A percentile compares a stretch with the other conserved stretches of the same genome.
Evolutionary conservation across 2,329 filamentous ascomycete genomes (phyloP).

Genomic region (Ceratocystis cacaofunesta): DNA sequence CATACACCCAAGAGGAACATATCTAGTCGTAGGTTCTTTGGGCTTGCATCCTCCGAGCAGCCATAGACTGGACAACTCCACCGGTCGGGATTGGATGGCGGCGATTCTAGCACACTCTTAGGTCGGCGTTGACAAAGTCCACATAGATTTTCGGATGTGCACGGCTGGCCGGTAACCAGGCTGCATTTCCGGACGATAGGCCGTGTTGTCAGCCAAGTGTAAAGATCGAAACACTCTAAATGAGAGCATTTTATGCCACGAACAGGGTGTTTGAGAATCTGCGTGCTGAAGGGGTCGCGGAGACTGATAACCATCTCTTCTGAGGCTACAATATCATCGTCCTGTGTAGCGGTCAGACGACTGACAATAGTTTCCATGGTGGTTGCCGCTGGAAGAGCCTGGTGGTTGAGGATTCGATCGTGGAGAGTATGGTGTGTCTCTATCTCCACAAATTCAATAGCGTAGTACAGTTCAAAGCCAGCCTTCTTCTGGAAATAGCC

Average conservation of each 20-base stretch:
- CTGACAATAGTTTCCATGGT: not conserved
- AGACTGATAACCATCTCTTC: slow-evolving; percentile 52
- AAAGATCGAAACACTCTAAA: slow-evolving; percentile 78
- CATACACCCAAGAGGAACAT: not conserved
- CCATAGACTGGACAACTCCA: slow-evolving; percentile 13
- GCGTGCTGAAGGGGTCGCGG: slow-evolving; percentile 50
- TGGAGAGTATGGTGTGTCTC: slow-evolving; percentile 32
- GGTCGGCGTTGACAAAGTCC: not conserved
- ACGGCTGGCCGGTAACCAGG: not conserved
- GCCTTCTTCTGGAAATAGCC: slow-evolving; percentile 24
- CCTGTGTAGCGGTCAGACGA: not conserved
- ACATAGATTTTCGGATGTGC: not conserved
- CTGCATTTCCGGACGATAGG: slow-evolving; percentile 30
- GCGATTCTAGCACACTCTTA: not conserved
- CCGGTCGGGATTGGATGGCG: not conserved
- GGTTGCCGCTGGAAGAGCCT: slow-evolving; percentile 26
- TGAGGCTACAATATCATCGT: slow-evolving; percentile 10
- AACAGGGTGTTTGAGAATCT: slow-evolving; percentile 55
- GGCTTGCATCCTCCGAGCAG: slow-evolving; percentile 9
- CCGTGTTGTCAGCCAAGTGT: slow-evolving; percentile 61
- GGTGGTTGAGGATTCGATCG: slow-evolving; percentile 25
- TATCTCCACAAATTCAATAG: slow-evolving; percentile 54
- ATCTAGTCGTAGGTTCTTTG: slow-evolving; percentile 1
- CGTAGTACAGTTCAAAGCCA: slow-evolving; percentile 31
- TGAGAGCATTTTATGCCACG: slow-evolving; percentile 58